These are phyloP conservation scores for Penstemon eatonii DNA, from an alignment of 257 asterid species.

Conservation along the genomic window DNA sequence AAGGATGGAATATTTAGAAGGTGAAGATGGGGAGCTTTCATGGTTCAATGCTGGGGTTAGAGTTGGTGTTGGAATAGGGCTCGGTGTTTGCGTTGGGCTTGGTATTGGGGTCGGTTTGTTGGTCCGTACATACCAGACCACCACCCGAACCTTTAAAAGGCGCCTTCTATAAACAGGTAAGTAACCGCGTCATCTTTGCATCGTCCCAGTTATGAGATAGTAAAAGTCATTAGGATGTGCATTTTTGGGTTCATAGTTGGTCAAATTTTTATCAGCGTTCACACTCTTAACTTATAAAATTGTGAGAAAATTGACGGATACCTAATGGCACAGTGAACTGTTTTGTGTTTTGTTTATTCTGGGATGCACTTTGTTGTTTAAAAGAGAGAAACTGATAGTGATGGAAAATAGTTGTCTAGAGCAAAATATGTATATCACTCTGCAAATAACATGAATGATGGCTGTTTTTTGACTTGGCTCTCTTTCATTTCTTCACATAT, in stretches of 20 bases:
- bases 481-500: too few species aligned
- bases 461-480: too few species aligned
- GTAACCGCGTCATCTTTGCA: background rate
- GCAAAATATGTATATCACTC: too few species aligned
- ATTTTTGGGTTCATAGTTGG: conserved; percentile 14
- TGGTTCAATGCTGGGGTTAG: conserved; percentile 85
- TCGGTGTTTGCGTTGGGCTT: conserved; percentile 64
- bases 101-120: conserved; percentile 70
- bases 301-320: background rate
- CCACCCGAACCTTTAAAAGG: conserved; percentile 65
- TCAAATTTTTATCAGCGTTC: background rate
- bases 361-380: too few species aligned
- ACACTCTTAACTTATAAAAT: conserved; percentile 4
- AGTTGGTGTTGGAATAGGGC: conserved; percentile 80
- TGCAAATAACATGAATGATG: too few species aligned
- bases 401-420: too few species aligned
- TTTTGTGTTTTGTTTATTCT: background rate
- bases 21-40: conserved; percentile 69
- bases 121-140: conserved; percentile 59
- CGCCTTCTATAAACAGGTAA: conserved; percentile 43
- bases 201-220: background rate
- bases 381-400: too few species aligned
- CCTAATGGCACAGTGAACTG: background rate
- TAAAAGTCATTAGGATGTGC: conserved; percentile 20
- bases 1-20: conserved; percentile 40